Base-by-base conservation (phyloP, 108 stramenopile species). In the Cyclotella distinguenda region DNA sequence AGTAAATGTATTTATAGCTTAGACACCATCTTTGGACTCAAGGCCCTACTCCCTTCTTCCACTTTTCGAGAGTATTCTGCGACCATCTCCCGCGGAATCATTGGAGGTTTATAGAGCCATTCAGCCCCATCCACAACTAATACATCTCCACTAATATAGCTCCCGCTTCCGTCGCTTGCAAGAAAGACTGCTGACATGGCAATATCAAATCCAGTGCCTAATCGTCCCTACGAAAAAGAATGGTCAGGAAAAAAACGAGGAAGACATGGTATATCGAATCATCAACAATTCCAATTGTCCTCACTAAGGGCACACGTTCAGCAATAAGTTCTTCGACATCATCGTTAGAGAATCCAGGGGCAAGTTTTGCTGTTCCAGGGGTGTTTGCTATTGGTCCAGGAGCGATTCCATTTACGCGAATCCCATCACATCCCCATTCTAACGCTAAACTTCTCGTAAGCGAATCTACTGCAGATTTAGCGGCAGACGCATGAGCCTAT, bases 361-460 rank as follows among this genome's bases (percentile, higher is more conserved):
- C 87, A 27, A 97, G 68, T 74, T 96, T 97, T 19, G 94, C 86
- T 59, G 93, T 97, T 23, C 96, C 96, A 9, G 95, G 95, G 11
- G 95, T 97, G 75, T 95, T 66, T 2, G 72, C 91, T 55, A 96
- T 96, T 12, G 96, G 92, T 19, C 96, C 96, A 10, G 96, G 96
- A 26, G 96, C 96, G 43, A 97, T 91, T 4, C 93, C 95, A 53
- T 87, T 90, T 6, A 97, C 95, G 60, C 96, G 64, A 45, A 97
- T 88, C 19, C 81, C 70, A 74, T 95, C 77, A 16, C 58, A 54
- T 1, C 96, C 96, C 96, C 96, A 97, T 73, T 97, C 96, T 44
- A 97, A 64, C 12, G 93, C 95, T 36, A 97, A 74, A 62, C 81
- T 91, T 51, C 94, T 80, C 3, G 96, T 97, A 39, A 97, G 55